These are phyloP conservation scores for Geotrichum carabidarum DNA, from an alignment of 1,139 yeast species.

Conservation along the genomic window DNA sequence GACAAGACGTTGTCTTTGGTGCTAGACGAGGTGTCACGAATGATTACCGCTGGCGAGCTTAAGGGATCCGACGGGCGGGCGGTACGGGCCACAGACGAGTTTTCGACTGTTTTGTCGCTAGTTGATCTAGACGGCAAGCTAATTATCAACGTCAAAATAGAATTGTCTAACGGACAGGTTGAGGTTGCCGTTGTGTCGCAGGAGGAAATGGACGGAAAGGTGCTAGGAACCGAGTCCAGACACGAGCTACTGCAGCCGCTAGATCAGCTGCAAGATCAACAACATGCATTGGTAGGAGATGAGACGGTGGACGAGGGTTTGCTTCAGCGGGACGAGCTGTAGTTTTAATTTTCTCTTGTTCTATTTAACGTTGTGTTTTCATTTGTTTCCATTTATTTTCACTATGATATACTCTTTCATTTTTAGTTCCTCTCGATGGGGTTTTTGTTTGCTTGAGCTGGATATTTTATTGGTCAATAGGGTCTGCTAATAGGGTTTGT, in stretches of 20 bases:
- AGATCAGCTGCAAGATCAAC: no score
- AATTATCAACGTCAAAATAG: slow-evolving; percentile 22
- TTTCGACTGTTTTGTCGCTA: slow-evolving; percentile 23
- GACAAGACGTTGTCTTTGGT: slow-evolving; percentile 17
- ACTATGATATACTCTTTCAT: no score
- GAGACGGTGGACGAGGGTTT: no score
- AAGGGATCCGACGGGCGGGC: slow-evolving; percentile 19
- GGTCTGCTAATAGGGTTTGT: no score
- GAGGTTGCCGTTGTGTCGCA: slow-evolving; percentile 17
- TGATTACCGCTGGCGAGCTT: slow-evolving; percentile 9
- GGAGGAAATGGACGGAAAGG: slow-evolving; percentile 7
- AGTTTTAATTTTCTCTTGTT: neutral
- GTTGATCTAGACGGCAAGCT: slow-evolving; percentile 22
- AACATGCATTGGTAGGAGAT: neutral
- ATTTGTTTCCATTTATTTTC: no score
- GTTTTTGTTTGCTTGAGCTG: no score
- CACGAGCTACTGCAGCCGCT: no score
- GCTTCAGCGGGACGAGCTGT: neutral
- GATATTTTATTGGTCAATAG: no score
- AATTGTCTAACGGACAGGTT: slow-evolving; percentile 21
- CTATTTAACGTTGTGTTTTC: no score
- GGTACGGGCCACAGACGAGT: slow-evolving; percentile 22
- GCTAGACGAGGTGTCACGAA: neutral
- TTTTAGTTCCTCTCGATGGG: no score
- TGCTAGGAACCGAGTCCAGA: neutral